Percentiles rank a stretch among this genome's conserved stretches.
Evolutionary conservation across 352 stramenopile genomes (phyloP).

Genomic region (Nothophytophthora sp.): DNA sequence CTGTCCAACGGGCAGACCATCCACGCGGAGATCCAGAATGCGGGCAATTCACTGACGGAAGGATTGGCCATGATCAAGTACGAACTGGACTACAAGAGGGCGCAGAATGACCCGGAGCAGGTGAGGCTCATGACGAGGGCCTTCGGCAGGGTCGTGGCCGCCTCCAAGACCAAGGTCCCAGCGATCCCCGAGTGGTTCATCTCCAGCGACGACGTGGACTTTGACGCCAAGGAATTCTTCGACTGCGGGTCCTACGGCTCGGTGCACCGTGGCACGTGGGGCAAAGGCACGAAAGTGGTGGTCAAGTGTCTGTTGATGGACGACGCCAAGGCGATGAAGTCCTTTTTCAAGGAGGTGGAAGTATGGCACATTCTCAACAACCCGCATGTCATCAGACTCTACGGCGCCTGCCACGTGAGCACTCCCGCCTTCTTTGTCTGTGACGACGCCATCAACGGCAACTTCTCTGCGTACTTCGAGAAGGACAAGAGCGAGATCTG

Average conservation of each 20-base stretch:
- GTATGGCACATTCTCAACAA: background rate
- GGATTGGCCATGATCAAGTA: slow-evolving; percentile 29
- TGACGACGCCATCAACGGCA: slow-evolving; percentile 11
- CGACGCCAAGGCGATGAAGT: background rate
- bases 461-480: slow-evolving; percentile 18
- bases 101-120: slow-evolving; percentile 11
- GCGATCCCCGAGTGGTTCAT: slow-evolving; percentile 11
- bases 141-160: slow-evolving; percentile 20
- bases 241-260: background rate
- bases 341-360: background rate
- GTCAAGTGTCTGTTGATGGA: background rate
- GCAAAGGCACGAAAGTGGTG: background rate
- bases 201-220: slow-evolving; percentile 10
- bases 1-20: slow-evolving; percentile 11
- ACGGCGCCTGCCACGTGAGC: slow-evolving; percentile 31
- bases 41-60: slow-evolving; percentile 17
- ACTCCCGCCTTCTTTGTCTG: slow-evolving; percentile 14
- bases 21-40: slow-evolving; percentile 13
- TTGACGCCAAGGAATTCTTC: slow-evolving; percentile 2
- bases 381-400: slow-evolving; percentile 15
- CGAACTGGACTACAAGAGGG: slow-evolving; percentile 23
- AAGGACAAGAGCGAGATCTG: background rate
- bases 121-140: slow-evolving; percentile 21
- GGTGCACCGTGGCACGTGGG: background rate
- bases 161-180: slow-evolving; percentile 12